A percentile compares a stretch with the other conserved stretches of the same genome.
Evolutionary conservation across 306 rosid species (phyloP).

Genomic region (Medicago lupulina): DNA sequence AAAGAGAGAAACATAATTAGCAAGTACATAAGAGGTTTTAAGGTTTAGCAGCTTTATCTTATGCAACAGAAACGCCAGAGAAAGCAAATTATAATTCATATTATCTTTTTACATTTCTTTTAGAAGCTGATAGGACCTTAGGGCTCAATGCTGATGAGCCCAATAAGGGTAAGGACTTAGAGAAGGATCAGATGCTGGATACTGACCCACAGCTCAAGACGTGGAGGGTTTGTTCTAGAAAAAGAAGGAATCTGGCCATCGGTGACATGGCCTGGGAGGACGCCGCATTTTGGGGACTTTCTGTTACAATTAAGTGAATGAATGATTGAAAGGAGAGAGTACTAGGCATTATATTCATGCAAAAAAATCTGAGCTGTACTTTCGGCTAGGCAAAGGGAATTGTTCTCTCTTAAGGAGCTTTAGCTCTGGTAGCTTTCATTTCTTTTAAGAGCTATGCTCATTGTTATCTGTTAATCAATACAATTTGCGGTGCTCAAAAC

Average conservation of each 20-base stretch:
- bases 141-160: background rate
- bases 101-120: conserved; percentile 9
- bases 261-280: background rate
- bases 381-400: background rate
- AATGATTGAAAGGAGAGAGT: background rate
- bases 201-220: background rate
- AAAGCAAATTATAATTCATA: conserved; percentile 27
- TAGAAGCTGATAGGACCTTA: background rate
- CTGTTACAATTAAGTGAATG: background rate
- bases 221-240: background rate
- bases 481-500: background rate
- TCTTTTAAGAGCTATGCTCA: background rate
- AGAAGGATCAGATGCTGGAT: background rate
- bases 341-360: background rate
- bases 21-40: background rate
- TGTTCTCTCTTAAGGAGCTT: background rate
- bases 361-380: background rate
- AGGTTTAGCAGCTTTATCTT: conserved; percentile 2
- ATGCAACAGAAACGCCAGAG: conserved; percentile 5
- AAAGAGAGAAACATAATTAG: conserved; percentile 23
- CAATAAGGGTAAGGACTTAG: background rate
- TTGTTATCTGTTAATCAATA: background rate
- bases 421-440: background rate
- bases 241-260: background rate
- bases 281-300: background rate